phyloP scores from a whole-genome alignment of 2,329 filamentous ascomycete genomes.

The Stromatinia cepivora region DNA sequence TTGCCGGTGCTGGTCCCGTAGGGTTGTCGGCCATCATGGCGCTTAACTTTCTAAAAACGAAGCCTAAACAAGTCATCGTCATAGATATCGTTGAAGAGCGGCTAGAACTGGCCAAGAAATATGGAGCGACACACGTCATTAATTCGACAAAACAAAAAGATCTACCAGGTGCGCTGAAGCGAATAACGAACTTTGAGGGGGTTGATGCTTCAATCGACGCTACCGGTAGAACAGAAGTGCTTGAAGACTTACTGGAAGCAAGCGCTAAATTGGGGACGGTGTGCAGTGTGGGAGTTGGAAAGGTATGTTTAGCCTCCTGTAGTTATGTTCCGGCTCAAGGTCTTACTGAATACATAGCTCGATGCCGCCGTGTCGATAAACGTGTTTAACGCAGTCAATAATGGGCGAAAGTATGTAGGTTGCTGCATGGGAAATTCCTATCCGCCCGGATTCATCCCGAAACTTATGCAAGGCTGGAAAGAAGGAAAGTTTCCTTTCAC shows the following conservation, averaged over 20 bases:
- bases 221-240: slow-evolving; percentile 28
- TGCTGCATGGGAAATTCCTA: slow-evolving; percentile 33
- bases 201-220: slow-evolving; percentile 30
- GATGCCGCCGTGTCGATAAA: slow-evolving; percentile 25
- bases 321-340: too few species aligned
- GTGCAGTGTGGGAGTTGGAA: slow-evolving; percentile 31
- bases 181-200: slow-evolving; percentile 27
- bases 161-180: slow-evolving; percentile 24
- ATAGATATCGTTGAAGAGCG: slow-evolving; percentile 48
- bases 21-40: slow-evolving; percentile 46
- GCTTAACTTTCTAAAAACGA: slow-evolving; percentile 33
- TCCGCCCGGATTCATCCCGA: slow-evolving; percentile 32
- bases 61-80: slow-evolving; percentile 44
- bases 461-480: slow-evolving; percentile 28
- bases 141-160: slow-evolving; percentile 27
- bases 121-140: slow-evolving; percentile 44
- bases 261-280: slow-evolving; percentile 30
- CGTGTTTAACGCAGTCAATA: slow-evolving; percentile 31
- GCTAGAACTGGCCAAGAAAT: slow-evolving; percentile 46
- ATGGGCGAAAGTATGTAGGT: slow-evolving; percentile 28
- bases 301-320: slow-evolving; percentile 19
- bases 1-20: slow-evolving; percentile 47
- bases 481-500: slow-evolving; percentile 31
- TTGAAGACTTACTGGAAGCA: slow-evolving; percentile 27
- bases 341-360: neutral